phyloP scores from a whole-genome alignment of 1,139 yeast genomes.

The Nakaseomyces kungkrabaensis region DNA sequence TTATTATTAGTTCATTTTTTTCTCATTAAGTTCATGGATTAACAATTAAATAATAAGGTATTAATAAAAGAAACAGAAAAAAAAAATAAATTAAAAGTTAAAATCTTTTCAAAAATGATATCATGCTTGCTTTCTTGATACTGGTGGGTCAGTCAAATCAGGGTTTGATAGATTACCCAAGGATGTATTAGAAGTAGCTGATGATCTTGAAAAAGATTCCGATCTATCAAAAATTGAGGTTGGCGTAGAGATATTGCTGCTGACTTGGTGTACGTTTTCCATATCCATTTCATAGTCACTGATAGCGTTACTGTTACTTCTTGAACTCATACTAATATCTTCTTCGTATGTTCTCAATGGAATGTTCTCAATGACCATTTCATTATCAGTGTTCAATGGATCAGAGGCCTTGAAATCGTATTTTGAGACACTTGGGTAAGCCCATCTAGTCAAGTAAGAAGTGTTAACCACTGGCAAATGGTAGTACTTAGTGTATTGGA shows the following conservation, averaged over 20 bases:
- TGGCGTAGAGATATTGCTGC: constrained; percentile 1
- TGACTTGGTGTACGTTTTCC: background rate
- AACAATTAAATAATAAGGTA: background rate
- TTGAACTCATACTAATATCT: background rate
- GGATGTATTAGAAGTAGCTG: constrained; percentile 27
- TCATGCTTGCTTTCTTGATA: constrained; percentile 17
- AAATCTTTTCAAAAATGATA: constrained; percentile 6
- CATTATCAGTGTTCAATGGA: constrained; percentile 27
- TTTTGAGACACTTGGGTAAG: constrained; percentile 40
- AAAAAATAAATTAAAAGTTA: background rate
- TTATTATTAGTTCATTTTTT: background rate
- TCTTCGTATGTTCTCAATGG: constrained; percentile 12
- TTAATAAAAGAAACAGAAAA: background rate
- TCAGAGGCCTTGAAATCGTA: constrained; percentile 28
- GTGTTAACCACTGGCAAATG: constrained; percentile 61
- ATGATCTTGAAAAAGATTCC: constrained; percentile 23
- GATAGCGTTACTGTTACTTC: constrained; percentile 1
- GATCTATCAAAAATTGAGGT: constrained; percentile 25
- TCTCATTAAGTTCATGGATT: background rate
- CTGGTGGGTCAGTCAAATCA: constrained; percentile 16
- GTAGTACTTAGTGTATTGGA: constrained; percentile 60
- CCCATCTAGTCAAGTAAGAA: constrained; percentile 74
- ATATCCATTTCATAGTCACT: constrained; percentile 2
- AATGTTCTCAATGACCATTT: constrained; percentile 25
- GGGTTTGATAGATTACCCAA: constrained; percentile 9